Base-by-base conservation (phyloP, 257 asterid genomes). In the Nemophila menziesii region DNA sequence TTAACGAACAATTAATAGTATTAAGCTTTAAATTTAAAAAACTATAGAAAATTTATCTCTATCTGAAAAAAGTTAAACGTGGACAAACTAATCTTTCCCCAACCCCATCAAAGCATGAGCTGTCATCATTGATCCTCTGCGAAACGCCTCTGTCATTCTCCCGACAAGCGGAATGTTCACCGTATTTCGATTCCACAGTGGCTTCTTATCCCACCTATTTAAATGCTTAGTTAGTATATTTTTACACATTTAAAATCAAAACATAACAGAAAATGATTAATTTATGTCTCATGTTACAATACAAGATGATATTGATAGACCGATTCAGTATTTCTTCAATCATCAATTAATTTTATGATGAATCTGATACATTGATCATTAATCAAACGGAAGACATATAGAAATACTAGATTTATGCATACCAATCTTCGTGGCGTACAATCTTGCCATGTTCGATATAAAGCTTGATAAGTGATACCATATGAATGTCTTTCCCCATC, bases 161-260 rank as follows among this genome's bases (percentile, higher is more conserved):
- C 93, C 93, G 20, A 72, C 44, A 23, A 79, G 51, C 2, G 96
- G 96, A 34, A 51, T 16, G 24, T 51, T 62, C 2, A 75, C 78
- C 0, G 94, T 86, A 29, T 86, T 90, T 47, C 73, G 58, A 49
- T 70, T 72, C 73, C 63, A 52, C 13, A 79, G 23, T 0, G 96
- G 94, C 44, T 86, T 82, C 77, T 82, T 79, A 61, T 82, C 86
- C 94, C 94, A 82, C 81, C 94, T 86, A 64, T 58, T 52, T 33
- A 37, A 9, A 36, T 36, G 9, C 22, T 9, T 10, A n/a, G 22
- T 20, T 1, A 45, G 11, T 4, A 17, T 44, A 13, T 20, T 20
- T 5, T 36, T 11, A 17, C 26, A 26, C 26, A 13, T 12, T 8
- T 18, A n/a, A 24, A 46, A n/a, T 39, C 16, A 17, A 1, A 12